Evolutionary conservation across 192 early-diverging fungal genomes (phyloP).

Genomic region (Diversispora epigaea): DNA sequence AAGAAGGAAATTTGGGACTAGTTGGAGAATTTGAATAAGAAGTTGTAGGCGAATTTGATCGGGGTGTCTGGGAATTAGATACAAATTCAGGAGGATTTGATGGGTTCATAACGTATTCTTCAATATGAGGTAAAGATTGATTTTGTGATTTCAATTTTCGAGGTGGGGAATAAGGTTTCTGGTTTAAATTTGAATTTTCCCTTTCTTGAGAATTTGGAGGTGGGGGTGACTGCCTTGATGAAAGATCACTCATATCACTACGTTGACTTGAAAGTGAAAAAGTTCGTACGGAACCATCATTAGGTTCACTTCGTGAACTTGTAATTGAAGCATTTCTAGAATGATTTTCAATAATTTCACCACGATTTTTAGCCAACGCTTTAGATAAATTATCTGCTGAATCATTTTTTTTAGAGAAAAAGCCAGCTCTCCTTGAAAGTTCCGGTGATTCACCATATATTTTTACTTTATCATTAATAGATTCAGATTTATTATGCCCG

Average conservation of each 20-base stretch:
- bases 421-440: slow-evolving; percentile 4
- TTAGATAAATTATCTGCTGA: slow-evolving; percentile 6
- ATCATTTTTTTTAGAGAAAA: slow-evolving; percentile 29
- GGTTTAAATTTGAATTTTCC: background rate
- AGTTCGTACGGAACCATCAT: background rate
- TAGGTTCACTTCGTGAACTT: slow-evolving; percentile 22
- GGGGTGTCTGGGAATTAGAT: background rate
- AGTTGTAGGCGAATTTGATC: background rate
- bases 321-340: slow-evolving; percentile 23
- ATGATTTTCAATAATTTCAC: slow-evolving; percentile 1
- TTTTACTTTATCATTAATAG: slow-evolving; percentile 7
- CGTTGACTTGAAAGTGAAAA: slow-evolving; percentile 25
- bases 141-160: background rate
- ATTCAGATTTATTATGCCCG: background rate
- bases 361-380: slow-evolving; percentile 19
- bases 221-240: background rate
- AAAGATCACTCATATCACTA: slow-evolving; percentile 13
- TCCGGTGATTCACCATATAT: background rate
- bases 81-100: background rate
- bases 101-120: background rate
- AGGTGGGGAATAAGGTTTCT: background rate
- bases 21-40: slow-evolving; percentile 1
- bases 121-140: slow-evolving; percentile 27
- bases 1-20: slow-evolving; percentile 21
- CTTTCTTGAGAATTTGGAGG: background rate